Percentiles rank a stretch among this genome's conserved stretches.
Evolutionary conservation across 1,284 basidiomycete genomes (phyloP).

Genomic region (Neonothopanus nambi): DNA sequence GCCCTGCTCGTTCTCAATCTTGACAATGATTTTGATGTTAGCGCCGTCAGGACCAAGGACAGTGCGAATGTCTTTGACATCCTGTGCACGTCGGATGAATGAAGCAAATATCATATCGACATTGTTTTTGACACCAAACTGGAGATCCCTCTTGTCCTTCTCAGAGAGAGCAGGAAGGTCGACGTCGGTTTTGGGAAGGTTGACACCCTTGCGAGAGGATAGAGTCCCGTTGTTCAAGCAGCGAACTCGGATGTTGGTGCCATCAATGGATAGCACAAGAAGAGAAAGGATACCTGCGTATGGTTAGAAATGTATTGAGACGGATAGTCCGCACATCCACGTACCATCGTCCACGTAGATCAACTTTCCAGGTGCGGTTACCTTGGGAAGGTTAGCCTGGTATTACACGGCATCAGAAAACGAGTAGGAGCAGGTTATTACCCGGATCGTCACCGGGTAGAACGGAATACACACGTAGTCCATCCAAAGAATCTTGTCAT

Average conservation of each 20-base stretch:
- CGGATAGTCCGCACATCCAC: slow-evolving; percentile 16
- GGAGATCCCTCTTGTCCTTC: slow-evolving; percentile 95
- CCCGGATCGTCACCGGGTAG: too few species aligned
- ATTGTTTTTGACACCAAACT: slow-evolving; percentile 95
- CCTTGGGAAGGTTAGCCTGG: slow-evolving; percentile 90
- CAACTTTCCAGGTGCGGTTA: slow-evolving; percentile 92
- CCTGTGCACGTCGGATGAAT: slow-evolving; percentile 92
- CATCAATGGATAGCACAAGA: slow-evolving; percentile 86
- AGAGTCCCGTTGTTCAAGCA: slow-evolving; percentile 92
- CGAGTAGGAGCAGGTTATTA: too few species aligned
- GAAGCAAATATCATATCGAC: slow-evolving; percentile 99
- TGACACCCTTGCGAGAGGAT: slow-evolving; percentile 98
- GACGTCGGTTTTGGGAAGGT: slow-evolving; percentile 97
- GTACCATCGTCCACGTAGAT: slow-evolving; percentile 97
- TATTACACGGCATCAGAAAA: slow-evolving; percentile 11
- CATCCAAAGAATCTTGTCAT: slow-evolving; percentile 84
- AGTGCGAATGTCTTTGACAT: slow-evolving; percentile 89
- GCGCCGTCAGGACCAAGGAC: slow-evolving; percentile 92
- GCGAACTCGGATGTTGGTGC: slow-evolving; percentile 80
- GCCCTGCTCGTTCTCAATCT: slow-evolving; percentile 98
- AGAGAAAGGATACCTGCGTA: slow-evolving; percentile 84
- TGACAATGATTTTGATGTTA: slow-evolving; percentile 96
- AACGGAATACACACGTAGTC: slow-evolving; percentile 74
- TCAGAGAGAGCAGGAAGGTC: slow-evolving; percentile 97
- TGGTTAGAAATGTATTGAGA: slow-evolving; percentile 14